A percentile compares a stretch with the other conserved stretches of the same genome.
phyloP scores from a whole-genome alignment of 176 grass and related monocot species.

The Aegilops tauschii region DNA sequence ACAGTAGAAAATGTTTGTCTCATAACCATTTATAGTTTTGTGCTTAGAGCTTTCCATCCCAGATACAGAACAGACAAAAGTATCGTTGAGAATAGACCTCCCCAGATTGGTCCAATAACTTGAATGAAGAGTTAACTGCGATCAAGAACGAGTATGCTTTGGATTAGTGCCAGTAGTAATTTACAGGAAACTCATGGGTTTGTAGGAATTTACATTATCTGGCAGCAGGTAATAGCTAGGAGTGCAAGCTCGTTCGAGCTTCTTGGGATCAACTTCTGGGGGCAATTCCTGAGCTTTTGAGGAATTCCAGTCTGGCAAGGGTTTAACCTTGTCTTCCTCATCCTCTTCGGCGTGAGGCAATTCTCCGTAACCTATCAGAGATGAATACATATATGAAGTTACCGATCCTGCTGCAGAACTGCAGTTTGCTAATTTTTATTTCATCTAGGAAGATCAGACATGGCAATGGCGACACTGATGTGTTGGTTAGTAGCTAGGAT shows the following conservation, averaged over 20 bases:
- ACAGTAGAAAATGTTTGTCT: slow-evolving; percentile 29
- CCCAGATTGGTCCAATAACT: slow-evolving; percentile 34
- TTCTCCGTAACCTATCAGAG: slow-evolving; percentile 11
- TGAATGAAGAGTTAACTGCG: slow-evolving; percentile 26
- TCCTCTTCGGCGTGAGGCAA: slow-evolving; percentile 22
- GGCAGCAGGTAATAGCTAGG: slow-evolving; percentile 36
- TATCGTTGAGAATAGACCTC: slow-evolving; percentile 38
- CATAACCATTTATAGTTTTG: slow-evolving; percentile 25
- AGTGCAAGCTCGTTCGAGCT: neutral
- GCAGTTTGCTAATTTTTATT: neutral
- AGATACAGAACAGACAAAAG: slow-evolving; percentile 24
- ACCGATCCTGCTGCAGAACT: neutral
- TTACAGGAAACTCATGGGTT: slow-evolving; percentile 6
- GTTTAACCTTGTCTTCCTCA: slow-evolving; percentile 17
- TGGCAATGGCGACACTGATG: neutral
- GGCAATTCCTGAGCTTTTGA: slow-evolving; percentile 23
- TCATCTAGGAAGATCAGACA: neutral
- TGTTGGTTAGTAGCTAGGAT: neutral
- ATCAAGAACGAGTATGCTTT: slow-evolving; percentile 25
- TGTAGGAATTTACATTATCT: slow-evolving; percentile 40
- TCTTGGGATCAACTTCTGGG: slow-evolving; percentile 17
- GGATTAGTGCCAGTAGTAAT: neutral
- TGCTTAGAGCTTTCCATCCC: slow-evolving; percentile 19
- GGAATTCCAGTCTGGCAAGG: slow-evolving; percentile 28
- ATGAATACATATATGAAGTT: neutral